Conservation (phyloP, 805 yeast species). For the Monosporozyma unispora region DNA sequence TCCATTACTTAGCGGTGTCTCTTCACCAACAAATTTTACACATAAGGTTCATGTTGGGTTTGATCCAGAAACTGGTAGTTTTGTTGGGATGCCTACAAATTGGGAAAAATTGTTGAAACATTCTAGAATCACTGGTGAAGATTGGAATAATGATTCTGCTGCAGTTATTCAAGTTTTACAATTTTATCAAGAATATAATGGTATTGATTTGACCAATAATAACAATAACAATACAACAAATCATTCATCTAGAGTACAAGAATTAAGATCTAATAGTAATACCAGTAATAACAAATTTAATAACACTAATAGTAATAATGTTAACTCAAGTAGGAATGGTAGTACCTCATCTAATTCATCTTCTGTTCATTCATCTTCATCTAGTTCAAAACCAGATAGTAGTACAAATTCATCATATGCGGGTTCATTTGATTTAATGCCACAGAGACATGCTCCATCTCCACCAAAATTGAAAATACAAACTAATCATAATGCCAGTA, state of each 20-base stretch:
- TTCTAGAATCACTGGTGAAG: slow-evolving; percentile 84
- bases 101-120: slow-evolving; percentile 84
- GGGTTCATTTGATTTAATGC: slow-evolving; percentile 10
- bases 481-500: slow-evolving; percentile 5
- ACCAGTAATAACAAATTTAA: background rate
- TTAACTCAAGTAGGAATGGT: slow-evolving; percentile 1
- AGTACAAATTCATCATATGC: background rate
- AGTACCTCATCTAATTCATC: slow-evolving; percentile 8
- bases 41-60: slow-evolving; percentile 88
- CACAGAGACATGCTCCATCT: slow-evolving; percentile 24
- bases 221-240: slow-evolving; percentile 3
- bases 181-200: slow-evolving; percentile 48
- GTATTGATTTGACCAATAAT: slow-evolving; percentile 10
- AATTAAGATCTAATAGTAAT: background rate
- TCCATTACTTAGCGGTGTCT: slow-evolving; percentile 57
- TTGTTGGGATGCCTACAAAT: slow-evolving; percentile 87
- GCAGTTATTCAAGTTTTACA: slow-evolving; percentile 90
- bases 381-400: background rate
- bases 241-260: background rate
- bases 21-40: slow-evolving; percentile 89
- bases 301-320: background rate
- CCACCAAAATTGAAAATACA: slow-evolving; percentile 20
- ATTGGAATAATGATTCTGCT: slow-evolving; percentile 87
- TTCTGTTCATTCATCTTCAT: background rate
- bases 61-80: slow-evolving; percentile 76